Conservation (phyloP, 257 asterid species). For the Echium plantagineum region DNA sequence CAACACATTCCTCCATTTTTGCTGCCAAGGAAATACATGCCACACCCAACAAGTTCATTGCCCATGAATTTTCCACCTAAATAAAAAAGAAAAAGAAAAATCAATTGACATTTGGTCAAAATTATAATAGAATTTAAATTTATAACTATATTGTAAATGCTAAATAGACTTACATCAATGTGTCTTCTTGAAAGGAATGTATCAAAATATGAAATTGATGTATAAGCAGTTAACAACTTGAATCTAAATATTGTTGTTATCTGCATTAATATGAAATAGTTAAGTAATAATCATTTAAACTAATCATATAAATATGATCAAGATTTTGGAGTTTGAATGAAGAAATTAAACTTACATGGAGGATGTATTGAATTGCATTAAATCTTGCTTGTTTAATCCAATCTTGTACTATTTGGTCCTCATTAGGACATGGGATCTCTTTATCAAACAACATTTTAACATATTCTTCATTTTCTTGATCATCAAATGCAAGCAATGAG, state of each 20-base stretch:
- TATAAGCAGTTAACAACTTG: constrained; percentile 34
- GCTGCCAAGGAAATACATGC: constrained; percentile 62
- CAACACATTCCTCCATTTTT: constrained; percentile 41
- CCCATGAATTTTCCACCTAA: constrained; percentile 32
- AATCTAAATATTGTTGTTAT: constrained; percentile 31
- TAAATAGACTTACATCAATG: constrained; percentile 28
- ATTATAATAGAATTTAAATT: no score
- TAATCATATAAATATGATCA: no score
- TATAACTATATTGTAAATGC: no score
- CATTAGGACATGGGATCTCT: constrained; percentile 22
- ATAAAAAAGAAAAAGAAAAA: no score
- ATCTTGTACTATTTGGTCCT: constrained; percentile 9
- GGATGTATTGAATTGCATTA: constrained; percentile 42
- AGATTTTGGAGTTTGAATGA: background rate
- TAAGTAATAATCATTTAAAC: no score
- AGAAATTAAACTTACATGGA: constrained; percentile 17
- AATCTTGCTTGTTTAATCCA: constrained; percentile 36
- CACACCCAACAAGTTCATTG: constrained; percentile 29
- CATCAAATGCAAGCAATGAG: constrained; percentile 8
- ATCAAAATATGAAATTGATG: constrained; percentile 40
- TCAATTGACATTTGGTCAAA: background rate
- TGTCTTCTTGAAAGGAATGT: constrained; percentile 38
- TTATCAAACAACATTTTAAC: constrained; percentile 25
- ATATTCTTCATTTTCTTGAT: constrained; percentile 20
- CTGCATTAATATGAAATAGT: constrained; percentile 21